These are phyloP conservation scores for Cyberlindnera maclurae DNA, from an alignment of 805 yeast genomes.

Conservation along the genomic window DNA sequence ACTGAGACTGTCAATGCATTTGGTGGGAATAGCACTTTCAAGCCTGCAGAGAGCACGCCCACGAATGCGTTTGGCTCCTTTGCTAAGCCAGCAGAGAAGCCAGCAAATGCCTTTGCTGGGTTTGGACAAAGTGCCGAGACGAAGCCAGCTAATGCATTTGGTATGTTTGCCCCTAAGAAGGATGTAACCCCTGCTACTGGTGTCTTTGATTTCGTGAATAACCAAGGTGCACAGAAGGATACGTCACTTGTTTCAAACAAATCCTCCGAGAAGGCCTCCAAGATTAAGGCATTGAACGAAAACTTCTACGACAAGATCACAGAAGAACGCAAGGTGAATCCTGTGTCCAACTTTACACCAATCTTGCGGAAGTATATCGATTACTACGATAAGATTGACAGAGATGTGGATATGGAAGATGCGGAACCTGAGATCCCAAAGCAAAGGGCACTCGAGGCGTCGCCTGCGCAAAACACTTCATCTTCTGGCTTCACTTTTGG, in stretches of 20 bases:
- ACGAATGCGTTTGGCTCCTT: slow-evolving; percentile 11
- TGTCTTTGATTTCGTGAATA: slow-evolving; percentile 2
- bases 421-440: slow-evolving; percentile 11
- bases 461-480: slow-evolving; percentile 7
- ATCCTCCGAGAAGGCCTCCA: slow-evolving; percentile 33
- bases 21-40: background rate
- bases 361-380: slow-evolving; percentile 51
- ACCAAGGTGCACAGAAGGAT: background rate
- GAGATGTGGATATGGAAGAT: slow-evolving; percentile 17
- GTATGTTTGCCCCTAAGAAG: slow-evolving; percentile 4
- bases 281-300: slow-evolving; percentile 59
- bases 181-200: background rate
- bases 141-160: slow-evolving; percentile 3
- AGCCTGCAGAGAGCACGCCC: background rate
- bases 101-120: slow-evolving; percentile 6
- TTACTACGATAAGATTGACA: slow-evolving; percentile 37
- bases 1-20: slow-evolving; percentile 1
- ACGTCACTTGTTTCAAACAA: slow-evolving; percentile 11
- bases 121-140: slow-evolving; percentile 1
- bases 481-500: slow-evolving; percentile 10
- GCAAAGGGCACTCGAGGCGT: slow-evolving; percentile 15
- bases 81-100: slow-evolving; percentile 7
- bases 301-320: slow-evolving; percentile 46
- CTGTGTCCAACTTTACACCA: slow-evolving; percentile 49
- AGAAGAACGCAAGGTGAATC: slow-evolving; percentile 33